Conservation (phyloP, 345 rosid species). For the Acer negundo region DNA sequence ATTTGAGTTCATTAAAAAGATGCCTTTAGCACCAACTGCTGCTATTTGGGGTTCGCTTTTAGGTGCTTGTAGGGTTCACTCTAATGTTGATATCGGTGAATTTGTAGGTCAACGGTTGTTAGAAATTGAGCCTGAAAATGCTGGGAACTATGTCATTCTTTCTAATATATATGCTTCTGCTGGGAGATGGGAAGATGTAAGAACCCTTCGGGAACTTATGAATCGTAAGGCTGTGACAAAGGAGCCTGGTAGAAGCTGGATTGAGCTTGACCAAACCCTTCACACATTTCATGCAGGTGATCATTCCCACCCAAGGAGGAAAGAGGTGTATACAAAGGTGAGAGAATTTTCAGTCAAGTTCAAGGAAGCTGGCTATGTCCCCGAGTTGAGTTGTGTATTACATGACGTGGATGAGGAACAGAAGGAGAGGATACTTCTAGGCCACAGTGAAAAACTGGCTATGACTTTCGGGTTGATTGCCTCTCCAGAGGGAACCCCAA, state of each 20-base stretch:
- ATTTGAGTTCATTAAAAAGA: slow-evolving; percentile 49
- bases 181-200: slow-evolving; percentile 87
- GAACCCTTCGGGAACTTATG: slow-evolving; percentile 65
- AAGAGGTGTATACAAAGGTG: slow-evolving; percentile 54
- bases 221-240: slow-evolving; percentile 64
- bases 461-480: slow-evolving; percentile 73
- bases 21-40: slow-evolving; percentile 80
- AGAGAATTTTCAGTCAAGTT: slow-evolving; percentile 53
- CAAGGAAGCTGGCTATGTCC: slow-evolving; percentile 82
- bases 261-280: slow-evolving; percentile 65
- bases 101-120: slow-evolving; percentile 56
- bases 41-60: slow-evolving; percentile 84
- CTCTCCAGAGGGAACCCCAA: slow-evolving; percentile 43
- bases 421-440: slow-evolving; percentile 79
- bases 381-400: slow-evolving; percentile 76
- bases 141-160: slow-evolving; percentile 80
- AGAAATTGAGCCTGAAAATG: slow-evolving; percentile 80
- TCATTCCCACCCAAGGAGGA: slow-evolving; percentile 75
- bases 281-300: slow-evolving; percentile 84
- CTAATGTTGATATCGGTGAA: slow-evolving; percentile 64
- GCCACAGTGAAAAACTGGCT: slow-evolving; percentile 91
- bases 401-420: slow-evolving; percentile 90
- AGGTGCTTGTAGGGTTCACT: slow-evolving; percentile 86
- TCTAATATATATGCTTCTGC: slow-evolving; percentile 84
- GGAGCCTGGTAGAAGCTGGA: slow-evolving; percentile 92